These are phyloP conservation scores for Thelephora terrestris DNA, from an alignment of 1,284 basidiomycete species.

Conservation along the genomic window DNA sequence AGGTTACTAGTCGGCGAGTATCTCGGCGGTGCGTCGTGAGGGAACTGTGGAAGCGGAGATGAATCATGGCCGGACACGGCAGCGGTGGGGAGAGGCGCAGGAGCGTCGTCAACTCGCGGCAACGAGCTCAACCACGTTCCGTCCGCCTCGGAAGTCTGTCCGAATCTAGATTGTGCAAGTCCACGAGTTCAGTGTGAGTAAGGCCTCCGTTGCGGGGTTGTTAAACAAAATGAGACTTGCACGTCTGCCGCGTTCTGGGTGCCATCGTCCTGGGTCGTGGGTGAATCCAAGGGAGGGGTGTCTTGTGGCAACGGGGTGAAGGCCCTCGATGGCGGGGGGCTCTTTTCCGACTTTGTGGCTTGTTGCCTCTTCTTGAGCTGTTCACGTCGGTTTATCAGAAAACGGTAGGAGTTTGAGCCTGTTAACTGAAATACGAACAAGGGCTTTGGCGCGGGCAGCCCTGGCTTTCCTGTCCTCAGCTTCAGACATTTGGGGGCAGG, in stretches of 20 bases:
- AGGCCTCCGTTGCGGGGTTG: neutral
- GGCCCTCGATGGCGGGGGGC: conserved; percentile 39
- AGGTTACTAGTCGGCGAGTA: neutral
- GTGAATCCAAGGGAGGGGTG: conserved; percentile 14
- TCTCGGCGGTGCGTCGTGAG: neutral
- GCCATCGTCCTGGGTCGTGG: conserved; percentile 9
- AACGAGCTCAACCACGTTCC: conserved; percentile 51
- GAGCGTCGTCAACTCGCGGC: conserved; percentile 32
- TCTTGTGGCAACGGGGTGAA: conserved; percentile 33
- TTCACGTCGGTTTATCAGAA: conserved; percentile 5
- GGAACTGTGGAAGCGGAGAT: neutral
- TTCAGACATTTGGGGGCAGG: conserved; percentile 40
- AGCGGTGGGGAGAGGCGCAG: conserved; percentile 10
- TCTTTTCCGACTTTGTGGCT: conserved; percentile 26
- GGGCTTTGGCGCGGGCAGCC: conserved; percentile 67
- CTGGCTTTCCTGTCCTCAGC: conserved; percentile 64
- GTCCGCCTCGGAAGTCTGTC: conserved; percentile 22
- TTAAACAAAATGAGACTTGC: conserved; percentile 11
- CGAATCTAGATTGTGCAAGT: conserved; percentile 16
- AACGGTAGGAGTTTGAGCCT: conserved; percentile 1
- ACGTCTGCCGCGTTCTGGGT: conserved; percentile 18
- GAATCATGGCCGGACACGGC: conserved; percentile 3
- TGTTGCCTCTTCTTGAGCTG: conserved; percentile 66
- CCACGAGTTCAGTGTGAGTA: conserved; percentile 1
- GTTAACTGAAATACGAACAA: conserved; percentile 36